phyloP scores from a whole-genome alignment of 495 filamentous ascomycete species.

The Penicillium angulare region DNA sequence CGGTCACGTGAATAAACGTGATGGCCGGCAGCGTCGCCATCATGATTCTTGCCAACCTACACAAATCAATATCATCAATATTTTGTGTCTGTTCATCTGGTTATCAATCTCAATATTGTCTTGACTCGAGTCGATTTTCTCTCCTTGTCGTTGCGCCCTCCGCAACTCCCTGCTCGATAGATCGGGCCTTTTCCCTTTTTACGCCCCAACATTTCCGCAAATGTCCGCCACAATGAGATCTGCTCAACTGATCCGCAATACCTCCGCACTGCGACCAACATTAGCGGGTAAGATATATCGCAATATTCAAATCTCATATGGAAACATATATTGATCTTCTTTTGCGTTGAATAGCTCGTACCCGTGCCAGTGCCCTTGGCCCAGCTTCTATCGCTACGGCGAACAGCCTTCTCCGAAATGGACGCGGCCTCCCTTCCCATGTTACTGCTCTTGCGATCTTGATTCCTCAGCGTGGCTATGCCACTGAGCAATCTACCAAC shows the following conservation, averaged over 20 bases:
- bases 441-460: slow-evolving; percentile 63
- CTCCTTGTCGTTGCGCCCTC: slow-evolving; percentile 23
- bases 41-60: slow-evolving; percentile 5
- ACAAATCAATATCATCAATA: background rate
- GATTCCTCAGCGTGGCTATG: slow-evolving; percentile 60
- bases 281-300: slow-evolving; percentile 26
- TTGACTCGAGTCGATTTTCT: background rate
- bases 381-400: slow-evolving; percentile 34
- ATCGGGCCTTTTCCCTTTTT: slow-evolving; percentile 27
- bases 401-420: slow-evolving; percentile 56
- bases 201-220: slow-evolving; percentile 32
- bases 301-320: background rate
- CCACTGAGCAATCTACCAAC: slow-evolving; percentile 69
- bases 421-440: slow-evolving; percentile 56
- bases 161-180: slow-evolving; percentile 24
- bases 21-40: slow-evolving; percentile 27
- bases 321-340: slow-evolving; percentile 7
- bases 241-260: slow-evolving; percentile 42
- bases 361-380: slow-evolving; percentile 35
- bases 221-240: slow-evolving; percentile 48
- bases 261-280: slow-evolving; percentile 32
- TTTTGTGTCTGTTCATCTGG: slow-evolving; percentile 1
- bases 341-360: slow-evolving; percentile 27
- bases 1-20: slow-evolving; percentile 32
- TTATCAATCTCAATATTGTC: slow-evolving; percentile 6